These are phyloP conservation scores for Globisporangium cederbergense DNA, from an alignment of 352 stramenopile species.

Conservation along the genomic window DNA sequence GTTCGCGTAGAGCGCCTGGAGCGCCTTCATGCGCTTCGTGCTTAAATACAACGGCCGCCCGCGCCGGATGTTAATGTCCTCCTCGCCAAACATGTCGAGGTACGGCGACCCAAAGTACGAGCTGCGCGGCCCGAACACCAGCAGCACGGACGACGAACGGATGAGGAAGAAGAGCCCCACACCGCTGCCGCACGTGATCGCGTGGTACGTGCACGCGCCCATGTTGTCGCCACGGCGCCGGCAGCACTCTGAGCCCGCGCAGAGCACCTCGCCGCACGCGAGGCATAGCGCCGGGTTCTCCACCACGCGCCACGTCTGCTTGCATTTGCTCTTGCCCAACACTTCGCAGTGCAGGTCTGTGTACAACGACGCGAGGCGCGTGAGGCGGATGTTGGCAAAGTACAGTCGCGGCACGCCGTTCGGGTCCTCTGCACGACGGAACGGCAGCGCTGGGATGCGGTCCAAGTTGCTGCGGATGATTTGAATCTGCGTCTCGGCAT, in stretches of 20 bases:
- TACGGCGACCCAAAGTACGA: conserved; percentile 87
- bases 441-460: conserved; percentile 48
- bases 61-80: conserved; percentile 81
- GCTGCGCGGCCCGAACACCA: conserved; percentile 67
- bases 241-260: conserved; percentile 80
- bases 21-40: conserved; percentile 63
- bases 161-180: conserved; percentile 84
- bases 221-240: conserved; percentile 59
- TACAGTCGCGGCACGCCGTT: conserved; percentile 36
- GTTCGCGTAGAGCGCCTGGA: conserved; percentile 71
- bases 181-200: conserved; percentile 65
- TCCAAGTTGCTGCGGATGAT: conserved; percentile 47
- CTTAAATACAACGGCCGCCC: conserved; percentile 75
- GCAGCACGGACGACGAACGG: conserved; percentile 68
- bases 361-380: conserved; percentile 61
- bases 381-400: conserved; percentile 64
- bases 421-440: conserved; percentile 40
- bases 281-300: conserved; percentile 83
- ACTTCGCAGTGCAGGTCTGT: conserved; percentile 78
- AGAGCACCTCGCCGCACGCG: conserved; percentile 72
- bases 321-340: conserved; percentile 67
- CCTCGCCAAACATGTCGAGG: conserved; percentile 87
- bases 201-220: conserved; percentile 73
- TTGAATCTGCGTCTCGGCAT: conserved; percentile 17
- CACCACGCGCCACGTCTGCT: conserved; percentile 62